A percentile compares a stretch with the other conserved stretches of the same genome.
These are phyloP conservation scores for Venturia carpophila DNA, from an alignment of 2,329 filamentous ascomycete genomes.

Conservation along the genomic window DNA sequence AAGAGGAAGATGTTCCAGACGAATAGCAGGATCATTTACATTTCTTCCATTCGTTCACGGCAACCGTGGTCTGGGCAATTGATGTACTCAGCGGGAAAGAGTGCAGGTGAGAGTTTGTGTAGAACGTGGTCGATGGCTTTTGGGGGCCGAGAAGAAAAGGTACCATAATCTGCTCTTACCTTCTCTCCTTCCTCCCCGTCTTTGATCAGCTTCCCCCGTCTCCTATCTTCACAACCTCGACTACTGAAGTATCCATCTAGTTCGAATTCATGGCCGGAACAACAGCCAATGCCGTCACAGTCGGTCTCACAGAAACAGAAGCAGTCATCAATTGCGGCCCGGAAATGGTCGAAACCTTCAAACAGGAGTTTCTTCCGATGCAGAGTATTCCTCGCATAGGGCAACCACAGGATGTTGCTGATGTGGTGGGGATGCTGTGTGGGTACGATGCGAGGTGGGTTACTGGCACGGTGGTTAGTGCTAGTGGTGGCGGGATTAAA, in stretches of 20 bases:
- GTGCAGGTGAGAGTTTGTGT: slow-evolving; percentile 32
- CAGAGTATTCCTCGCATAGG: slow-evolving; percentile 30
- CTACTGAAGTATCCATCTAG: slow-evolving; percentile 13
- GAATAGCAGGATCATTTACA: slow-evolving; percentile 32
- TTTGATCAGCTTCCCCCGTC: neutral
- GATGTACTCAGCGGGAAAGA: slow-evolving; percentile 32
- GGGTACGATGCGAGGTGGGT: slow-evolving; percentile 31
- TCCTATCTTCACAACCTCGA: neutral
- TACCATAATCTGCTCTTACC: no score
- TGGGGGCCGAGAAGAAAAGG: slow-evolving; percentile 30
- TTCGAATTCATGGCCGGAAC: slow-evolving; percentile 32
- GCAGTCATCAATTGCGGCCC: slow-evolving; percentile 30
- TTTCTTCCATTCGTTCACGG: slow-evolving; percentile 29
- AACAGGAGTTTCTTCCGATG: slow-evolving; percentile 30
- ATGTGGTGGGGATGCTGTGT: slow-evolving; percentile 32
- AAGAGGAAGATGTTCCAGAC: slow-evolving; percentile 27
- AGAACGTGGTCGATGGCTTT: slow-evolving; percentile 33
- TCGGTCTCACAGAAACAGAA: slow-evolving; percentile 31
- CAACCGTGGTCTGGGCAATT: slow-evolving; percentile 31
- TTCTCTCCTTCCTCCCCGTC: neutral
- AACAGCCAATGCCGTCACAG: slow-evolving; percentile 31
- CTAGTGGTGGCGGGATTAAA: slow-evolving; percentile 32
- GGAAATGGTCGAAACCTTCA: slow-evolving; percentile 28
- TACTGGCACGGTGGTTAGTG: slow-evolving; percentile 31
- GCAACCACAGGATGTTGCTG: slow-evolving; percentile 32